Percentiles rank a stretch among this genome's conserved stretches.
Conservation (phyloP, 192 early-diverging fungal species). For the Helicostylum pulchrum region DNA sequence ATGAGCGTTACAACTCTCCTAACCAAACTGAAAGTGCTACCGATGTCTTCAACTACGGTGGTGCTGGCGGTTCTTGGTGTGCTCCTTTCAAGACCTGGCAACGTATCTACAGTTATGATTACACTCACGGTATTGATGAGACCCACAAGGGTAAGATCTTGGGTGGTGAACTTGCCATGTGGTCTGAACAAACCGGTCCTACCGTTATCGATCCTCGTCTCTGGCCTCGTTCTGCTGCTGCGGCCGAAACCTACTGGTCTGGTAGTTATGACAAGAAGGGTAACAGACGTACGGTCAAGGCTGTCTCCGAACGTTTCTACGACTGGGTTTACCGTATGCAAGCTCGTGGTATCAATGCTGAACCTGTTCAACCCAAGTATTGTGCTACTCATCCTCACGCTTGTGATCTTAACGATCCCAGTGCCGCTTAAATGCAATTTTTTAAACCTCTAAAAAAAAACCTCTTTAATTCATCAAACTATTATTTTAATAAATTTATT, state of each 20-base stretch:
- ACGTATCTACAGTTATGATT: constrained; percentile 66
- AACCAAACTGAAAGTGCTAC: constrained; percentile 25
- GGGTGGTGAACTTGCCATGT: constrained; percentile 67
- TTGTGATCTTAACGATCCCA: constrained; percentile 22
- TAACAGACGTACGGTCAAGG: constrained; percentile 31
- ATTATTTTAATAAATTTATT: no score
- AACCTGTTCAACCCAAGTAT: constrained; percentile 58
- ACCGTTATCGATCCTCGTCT: constrained; percentile 56
- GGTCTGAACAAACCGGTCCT: constrained; percentile 68
- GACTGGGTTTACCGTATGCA: constrained; percentile 68
- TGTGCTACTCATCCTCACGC: constrained; percentile 50
- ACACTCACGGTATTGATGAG: constrained; percentile 53
- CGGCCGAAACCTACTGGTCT: constrained; percentile 70
- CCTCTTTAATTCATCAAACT: no score
- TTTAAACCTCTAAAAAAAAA: no score
- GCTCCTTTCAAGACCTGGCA: constrained; percentile 74
- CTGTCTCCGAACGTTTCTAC: constrained; percentile 51
- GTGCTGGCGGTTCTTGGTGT: constrained; percentile 64
- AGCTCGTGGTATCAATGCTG: constrained; percentile 58
- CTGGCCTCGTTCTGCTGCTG: constrained; percentile 69
- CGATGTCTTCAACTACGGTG: constrained; percentile 39
- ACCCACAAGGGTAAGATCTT: constrained; percentile 55
- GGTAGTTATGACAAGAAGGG: constrained; percentile 51
- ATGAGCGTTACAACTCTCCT: constrained; percentile 45
- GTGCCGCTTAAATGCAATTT: no score